These are phyloP conservation scores for Citrullus mucosospermus DNA, from an alignment of 306 rosid genomes.

Conservation along the genomic window DNA sequence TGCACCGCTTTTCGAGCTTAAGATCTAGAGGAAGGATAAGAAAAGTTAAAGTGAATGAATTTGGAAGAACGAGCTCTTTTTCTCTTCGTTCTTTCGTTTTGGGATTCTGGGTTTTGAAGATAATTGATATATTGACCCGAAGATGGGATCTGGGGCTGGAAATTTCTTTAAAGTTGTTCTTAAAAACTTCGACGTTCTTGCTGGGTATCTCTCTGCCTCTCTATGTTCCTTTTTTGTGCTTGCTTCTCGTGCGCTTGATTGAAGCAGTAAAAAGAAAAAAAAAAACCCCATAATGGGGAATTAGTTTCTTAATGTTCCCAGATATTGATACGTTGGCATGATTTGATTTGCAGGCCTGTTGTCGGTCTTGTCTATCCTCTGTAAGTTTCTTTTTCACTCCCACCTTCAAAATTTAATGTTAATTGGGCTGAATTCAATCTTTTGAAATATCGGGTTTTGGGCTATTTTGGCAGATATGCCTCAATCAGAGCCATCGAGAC, in stretches of 20 bases:
- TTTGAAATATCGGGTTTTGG: background rate
- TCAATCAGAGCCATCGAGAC: conserved; percentile 87
- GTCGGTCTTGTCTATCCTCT: conserved; percentile 87
- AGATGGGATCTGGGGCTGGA: conserved; percentile 84
- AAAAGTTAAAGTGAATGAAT: background rate
- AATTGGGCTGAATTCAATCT: background rate
- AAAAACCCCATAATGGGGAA: background rate
- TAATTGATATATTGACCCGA: background rate
- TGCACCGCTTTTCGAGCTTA: background rate
- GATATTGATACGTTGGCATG: background rate
- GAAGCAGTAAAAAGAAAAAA: no score
- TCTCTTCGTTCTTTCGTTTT: background rate
- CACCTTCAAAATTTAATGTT: background rate
- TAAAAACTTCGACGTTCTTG: conserved; percentile 72
- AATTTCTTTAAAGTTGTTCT: conserved; percentile 63
- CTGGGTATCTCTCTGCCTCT: conserved; percentile 40
- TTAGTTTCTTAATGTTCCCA: background rate
- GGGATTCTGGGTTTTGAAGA: conserved; percentile 1
- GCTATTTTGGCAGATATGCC: conserved; percentile 44
- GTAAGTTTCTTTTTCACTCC: conserved; percentile 29
- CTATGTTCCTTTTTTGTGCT: background rate
- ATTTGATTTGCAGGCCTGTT: conserved; percentile 62
- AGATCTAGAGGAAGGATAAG: background rate
- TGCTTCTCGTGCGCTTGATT: background rate
- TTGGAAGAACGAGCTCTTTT: background rate